Evolutionary conservation across 805 yeast species (phyloP), one percentile per base, ranked within the genome.

Genomic region (Candida ficus): DNA sequence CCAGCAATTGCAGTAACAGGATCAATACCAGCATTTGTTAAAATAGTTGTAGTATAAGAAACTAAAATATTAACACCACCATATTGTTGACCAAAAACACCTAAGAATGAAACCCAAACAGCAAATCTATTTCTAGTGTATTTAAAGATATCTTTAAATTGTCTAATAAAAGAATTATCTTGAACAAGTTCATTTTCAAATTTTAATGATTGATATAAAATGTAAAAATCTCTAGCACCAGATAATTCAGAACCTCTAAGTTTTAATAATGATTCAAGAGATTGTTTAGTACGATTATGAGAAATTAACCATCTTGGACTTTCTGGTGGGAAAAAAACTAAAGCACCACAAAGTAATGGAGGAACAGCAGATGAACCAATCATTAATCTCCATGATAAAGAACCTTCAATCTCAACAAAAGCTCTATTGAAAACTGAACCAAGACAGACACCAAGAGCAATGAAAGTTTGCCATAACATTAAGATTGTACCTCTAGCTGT

Each of bases 401-500:
- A 71, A 13, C 64, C 65, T 7, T 53, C 53, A 13, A 65, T 62
- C 39, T 75, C 67, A 22, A 73, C 71, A 54, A 80, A 77, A 1
- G 80, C 82, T 44, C 79, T 69, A 20, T 73, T 69, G 16, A 80
- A 67, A 26, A 78, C 75, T 45, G 77, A 76, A 17, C 87, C 87
- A 48, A 80, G 66, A 75, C 77, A 74, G 46, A 81, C 78, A 44
- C 88, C 88, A 38, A 80, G 74, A 2, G 87, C 86, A n/a, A 85
- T 79, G 67, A 79, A 80, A 51, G 78, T 76, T 62, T 81, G 87
- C 83, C 85, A 80, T 62, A 76, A 66, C 81, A 80, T 78, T 36
- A 78, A 78, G 44, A 81, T 63, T 1, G 84, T 75, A 36, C 88
- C 88, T 54, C 87, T 67, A 30, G 75, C 70, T 11, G 62, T 61